These are phyloP conservation scores for Talaromyces adpressus DNA, from an alignment of 495 filamentous ascomycete species.

Conservation along the genomic window DNA sequence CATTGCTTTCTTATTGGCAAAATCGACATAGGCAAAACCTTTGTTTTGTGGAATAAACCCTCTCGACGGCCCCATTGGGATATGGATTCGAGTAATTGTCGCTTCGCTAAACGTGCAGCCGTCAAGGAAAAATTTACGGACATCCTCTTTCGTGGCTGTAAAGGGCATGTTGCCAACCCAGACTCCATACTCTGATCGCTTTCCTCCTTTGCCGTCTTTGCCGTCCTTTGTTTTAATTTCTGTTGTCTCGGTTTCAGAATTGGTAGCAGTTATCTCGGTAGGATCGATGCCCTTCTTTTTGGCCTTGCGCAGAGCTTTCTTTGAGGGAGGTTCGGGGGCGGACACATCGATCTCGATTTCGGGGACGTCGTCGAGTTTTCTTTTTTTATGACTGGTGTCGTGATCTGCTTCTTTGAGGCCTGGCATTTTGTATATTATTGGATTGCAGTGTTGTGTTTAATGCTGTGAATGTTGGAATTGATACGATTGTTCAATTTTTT, in stretches of 20 bases:
- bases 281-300: slow-evolving; percentile 58
- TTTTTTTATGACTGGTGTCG: slow-evolving; percentile 51
- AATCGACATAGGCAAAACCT: slow-evolving; percentile 96
- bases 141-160: slow-evolving; percentile 60
- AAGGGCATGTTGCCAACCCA: slow-evolving; percentile 96
- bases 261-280: slow-evolving; percentile 23
- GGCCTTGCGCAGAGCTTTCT: slow-evolving; percentile 74
- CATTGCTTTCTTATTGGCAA: slow-evolving; percentile 59
- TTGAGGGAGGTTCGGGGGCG: slow-evolving; percentile 86
- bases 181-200: slow-evolving; percentile 72
- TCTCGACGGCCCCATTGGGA: slow-evolving; percentile 52
- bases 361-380: slow-evolving; percentile 48
- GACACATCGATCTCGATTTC: slow-evolving; percentile 86
- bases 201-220: slow-evolving; percentile 39
- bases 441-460: not conserved
- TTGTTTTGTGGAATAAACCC: slow-evolving; percentile 57
- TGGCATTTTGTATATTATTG: slow-evolving; percentile 18
- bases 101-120: slow-evolving; percentile 59
- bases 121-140: slow-evolving; percentile 69
- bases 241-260: slow-evolving; percentile 22
- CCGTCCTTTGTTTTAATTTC: slow-evolving; percentile 11
- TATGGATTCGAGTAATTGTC: slow-evolving; percentile 72
- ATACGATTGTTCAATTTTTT: not conserved
- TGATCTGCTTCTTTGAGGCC: slow-evolving; percentile 19
- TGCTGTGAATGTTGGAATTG: not conserved